Evolutionary conservation across 495 filamentous ascomycete species (phyloP).

Genomic region (Penicillium riverlandense): DNA sequence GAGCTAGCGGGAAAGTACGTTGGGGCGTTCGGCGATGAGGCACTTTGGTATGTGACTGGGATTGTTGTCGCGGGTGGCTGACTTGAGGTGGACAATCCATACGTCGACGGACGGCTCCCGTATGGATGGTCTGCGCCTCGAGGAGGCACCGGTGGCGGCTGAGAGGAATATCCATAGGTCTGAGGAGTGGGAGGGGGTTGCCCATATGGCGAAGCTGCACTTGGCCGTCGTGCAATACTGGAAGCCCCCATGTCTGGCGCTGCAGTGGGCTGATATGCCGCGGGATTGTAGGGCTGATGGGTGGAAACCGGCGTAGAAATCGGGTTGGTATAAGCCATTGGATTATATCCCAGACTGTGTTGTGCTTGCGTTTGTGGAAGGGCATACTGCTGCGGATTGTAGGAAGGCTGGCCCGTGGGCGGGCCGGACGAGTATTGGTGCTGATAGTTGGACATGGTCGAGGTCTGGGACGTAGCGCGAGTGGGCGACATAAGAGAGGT

Average conservation of each 20-base stretch:
- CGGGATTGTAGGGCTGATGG: constrained; percentile 67
- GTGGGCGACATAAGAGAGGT: constrained; percentile 39
- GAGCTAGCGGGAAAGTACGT: constrained; percentile 17
- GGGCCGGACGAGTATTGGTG: constrained; percentile 47
- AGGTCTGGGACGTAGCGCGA: constrained; percentile 34
- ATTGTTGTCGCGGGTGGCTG: constrained; percentile 6
- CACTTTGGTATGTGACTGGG: constrained; percentile 14
- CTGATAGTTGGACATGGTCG: constrained; percentile 50
- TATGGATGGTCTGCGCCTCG: constrained; percentile 42
- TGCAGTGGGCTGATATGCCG: constrained; percentile 48
- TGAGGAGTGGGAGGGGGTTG: constrained; percentile 28
- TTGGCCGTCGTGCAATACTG: constrained; percentile 23
- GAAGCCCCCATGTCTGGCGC: constrained; percentile 19
- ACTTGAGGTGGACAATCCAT: constrained; percentile 8
- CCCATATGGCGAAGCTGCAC: constrained; percentile 23
- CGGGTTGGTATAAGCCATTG: constrained; percentile 34
- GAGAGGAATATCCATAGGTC: constrained; percentile 25
- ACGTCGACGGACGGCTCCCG: constrained; percentile 28
- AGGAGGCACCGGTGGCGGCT: constrained; percentile 36
- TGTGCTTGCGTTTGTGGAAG: constrained; percentile 52
- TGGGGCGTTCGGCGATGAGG: constrained; percentile 12
- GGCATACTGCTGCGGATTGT: constrained; percentile 80
- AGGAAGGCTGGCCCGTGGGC: constrained; percentile 50
- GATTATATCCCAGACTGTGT: constrained; percentile 30
- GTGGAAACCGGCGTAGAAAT: constrained; percentile 18